Evolutionary conservation across 148 eudicot species (phyloP), one percentile per base, ranked within the genome.

Genomic region (Nepenthes mirabilis): DNA sequence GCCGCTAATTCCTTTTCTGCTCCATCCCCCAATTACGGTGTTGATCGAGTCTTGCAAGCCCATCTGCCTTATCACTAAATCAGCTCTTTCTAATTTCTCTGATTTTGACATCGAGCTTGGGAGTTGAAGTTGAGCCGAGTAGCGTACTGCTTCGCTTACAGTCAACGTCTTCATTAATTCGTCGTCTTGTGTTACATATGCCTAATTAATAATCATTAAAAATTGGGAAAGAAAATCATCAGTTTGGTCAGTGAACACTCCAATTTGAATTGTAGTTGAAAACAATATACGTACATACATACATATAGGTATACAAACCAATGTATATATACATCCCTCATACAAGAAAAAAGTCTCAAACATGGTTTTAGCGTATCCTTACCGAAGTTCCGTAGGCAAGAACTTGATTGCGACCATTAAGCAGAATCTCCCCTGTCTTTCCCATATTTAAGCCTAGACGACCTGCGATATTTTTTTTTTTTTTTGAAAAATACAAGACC

Each of bases 1-100:
- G 2, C 88, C 86, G 58, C 95, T 90, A 1, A 89, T 68, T 3
- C 96, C 91, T 59, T 74, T 83, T 1, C 57, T 68, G 11, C 75
- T 69, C 88, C 86, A 83, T 2, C 93, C 95, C 34, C 97, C 97
- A 0, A 90, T 82, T 43, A 86, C 79, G 1, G 86, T 86, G 77
- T 89, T 47, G 6, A 55, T 45, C 3, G 70, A 64, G 2, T 74
- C 82, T 49, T 83, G 77, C 37, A 83, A 64, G 0, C 88, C 88
- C 82, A 83, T 74, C 59, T 83, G 82, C 11, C 48, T 59, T 34
- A 82, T 79, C 0, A 69, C 61, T 14, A n/a, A 40, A 5, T 82
- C 78, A 1, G 82, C 87, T 62, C 81, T 66, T 14, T 80, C 74
- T 6, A 36, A 64, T 35, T 79, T 80, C 37, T 79, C 70, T 0